Evolutionary conservation across 2,329 filamentous ascomycete genomes (phyloP).

Genomic region (Talaromyces sp.): DNA sequence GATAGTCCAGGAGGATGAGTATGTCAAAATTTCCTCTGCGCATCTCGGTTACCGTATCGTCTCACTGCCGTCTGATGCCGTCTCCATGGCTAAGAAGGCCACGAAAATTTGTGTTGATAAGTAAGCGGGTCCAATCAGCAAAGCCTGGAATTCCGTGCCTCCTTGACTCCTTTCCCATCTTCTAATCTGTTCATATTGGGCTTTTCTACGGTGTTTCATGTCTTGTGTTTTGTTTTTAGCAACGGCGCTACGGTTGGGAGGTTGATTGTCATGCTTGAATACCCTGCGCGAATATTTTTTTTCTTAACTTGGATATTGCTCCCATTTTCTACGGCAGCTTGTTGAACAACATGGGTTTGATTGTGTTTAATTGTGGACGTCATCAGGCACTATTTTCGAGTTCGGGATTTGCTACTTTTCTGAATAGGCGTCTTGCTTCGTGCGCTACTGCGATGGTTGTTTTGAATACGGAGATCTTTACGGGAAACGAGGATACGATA

Average conservation of each 20-base stretch:
- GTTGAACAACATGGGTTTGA: background rate
- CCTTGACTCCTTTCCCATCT: background rate
- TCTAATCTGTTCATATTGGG: background rate
- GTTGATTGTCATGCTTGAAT: slow-evolving; percentile 13
- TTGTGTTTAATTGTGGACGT: background rate
- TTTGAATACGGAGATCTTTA: slow-evolving; percentile 3
- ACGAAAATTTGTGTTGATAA: background rate
- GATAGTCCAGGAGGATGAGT: slow-evolving; percentile 59
- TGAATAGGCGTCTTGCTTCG: slow-evolving; percentile 3
- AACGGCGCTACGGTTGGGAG: slow-evolving; percentile 13
- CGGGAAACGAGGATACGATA: slow-evolving; percentile 9
- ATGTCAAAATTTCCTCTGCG: background rate
- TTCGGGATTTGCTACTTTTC: background rate
- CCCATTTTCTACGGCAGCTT: background rate
- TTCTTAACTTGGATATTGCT: background rate
- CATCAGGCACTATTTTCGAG: background rate
- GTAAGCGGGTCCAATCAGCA: background rate
- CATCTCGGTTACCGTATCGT: background rate
- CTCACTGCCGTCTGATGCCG: background rate
- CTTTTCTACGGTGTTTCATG: background rate
- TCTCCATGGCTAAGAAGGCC: background rate
- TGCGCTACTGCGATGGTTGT: background rate
- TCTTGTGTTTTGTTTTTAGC: slow-evolving; percentile 2
- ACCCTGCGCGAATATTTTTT: slow-evolving; percentile 16
- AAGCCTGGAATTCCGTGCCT: background rate